A percentile compares a stretch with the other conserved stretches of the same genome.
Conservation (phyloP, 1,139 yeast genomes). For the Debaryomycetaceae sp. region DNA sequence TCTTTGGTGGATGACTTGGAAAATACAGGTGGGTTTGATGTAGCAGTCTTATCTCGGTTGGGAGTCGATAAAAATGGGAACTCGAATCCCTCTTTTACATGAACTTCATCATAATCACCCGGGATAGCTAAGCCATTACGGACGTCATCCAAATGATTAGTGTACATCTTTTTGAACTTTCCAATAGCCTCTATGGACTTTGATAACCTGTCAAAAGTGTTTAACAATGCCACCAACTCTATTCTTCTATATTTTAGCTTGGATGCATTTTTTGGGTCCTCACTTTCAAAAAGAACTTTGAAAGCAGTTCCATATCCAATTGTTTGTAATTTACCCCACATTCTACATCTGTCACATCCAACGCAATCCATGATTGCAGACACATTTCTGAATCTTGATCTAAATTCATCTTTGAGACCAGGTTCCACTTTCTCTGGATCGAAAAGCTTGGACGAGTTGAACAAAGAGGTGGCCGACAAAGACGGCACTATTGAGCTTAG, state of each 20-base stretch:
- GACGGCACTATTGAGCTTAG: conserved; percentile 28
- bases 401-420: conserved; percentile 75
- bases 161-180: conserved; percentile 60
- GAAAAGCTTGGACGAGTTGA: conserved; percentile 46
- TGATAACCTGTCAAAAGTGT: conserved; percentile 88
- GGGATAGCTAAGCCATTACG: conserved; percentile 38
- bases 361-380: conserved; percentile 97
- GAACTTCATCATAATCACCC: conserved; percentile 37
- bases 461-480: conserved; percentile 33
- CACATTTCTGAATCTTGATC: conserved; percentile 81
- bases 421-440: conserved; percentile 59
- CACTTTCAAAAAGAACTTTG: conserved; percentile 75
- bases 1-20: neutral
- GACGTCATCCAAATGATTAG: conserved; percentile 41
- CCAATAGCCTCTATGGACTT: conserved; percentile 76
- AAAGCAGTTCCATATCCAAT: conserved; percentile 97
- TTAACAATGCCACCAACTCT: conserved; percentile 85
- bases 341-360: conserved; percentile 94
- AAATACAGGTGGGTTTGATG: neutral
- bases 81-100: conserved; percentile 22
- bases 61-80: conserved; percentile 37
- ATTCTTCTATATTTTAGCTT: conserved; percentile 63
- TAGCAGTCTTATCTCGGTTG: conserved; percentile 4
- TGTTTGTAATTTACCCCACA: conserved; percentile 97
- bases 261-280: conserved; percentile 42